Evolutionary conservation across 208 protist species (phyloP).

Genomic region (Leishmania gerbilli): DNA sequence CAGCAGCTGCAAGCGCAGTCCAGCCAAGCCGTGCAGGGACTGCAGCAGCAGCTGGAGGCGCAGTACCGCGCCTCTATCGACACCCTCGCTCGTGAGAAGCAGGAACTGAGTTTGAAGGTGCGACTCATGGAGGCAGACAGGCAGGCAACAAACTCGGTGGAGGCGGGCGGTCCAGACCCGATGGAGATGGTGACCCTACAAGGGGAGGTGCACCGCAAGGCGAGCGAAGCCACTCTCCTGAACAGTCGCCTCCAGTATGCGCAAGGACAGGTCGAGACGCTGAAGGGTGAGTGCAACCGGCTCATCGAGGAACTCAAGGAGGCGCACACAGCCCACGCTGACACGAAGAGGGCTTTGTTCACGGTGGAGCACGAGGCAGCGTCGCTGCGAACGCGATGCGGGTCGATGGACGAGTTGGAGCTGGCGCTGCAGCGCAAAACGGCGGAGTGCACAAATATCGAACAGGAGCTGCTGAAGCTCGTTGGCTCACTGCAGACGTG

Average conservation of each 20-base stretch:
- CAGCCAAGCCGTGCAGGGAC: neutral
- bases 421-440: constrained; percentile 52
- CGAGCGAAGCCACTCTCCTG: constrained; percentile 59
- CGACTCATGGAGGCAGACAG: constrained; percentile 41
- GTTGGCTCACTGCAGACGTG: constrained; percentile 69
- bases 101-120: constrained; percentile 46
- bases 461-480: constrained; percentile 72
- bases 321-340: constrained; percentile 40
- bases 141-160: constrained; percentile 13
- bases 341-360: constrained; percentile 61
- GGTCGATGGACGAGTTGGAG: constrained; percentile 63
- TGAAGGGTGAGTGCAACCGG: constrained; percentile 69
- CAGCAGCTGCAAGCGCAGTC: constrained; percentile 19
- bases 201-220: constrained; percentile 51
- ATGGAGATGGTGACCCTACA: constrained; percentile 49
- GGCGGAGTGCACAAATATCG: constrained; percentile 54
- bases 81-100: constrained; percentile 49
- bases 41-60: constrained; percentile 38
- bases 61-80: constrained; percentile 44
- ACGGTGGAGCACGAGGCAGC: constrained; percentile 65
- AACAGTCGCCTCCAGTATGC: constrained; percentile 62
- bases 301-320: constrained; percentile 70
- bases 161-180: constrained; percentile 31
- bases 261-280: constrained; percentile 66
- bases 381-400: constrained; percentile 49